Evolutionary conservation across 2,329 filamentous ascomycete species (phyloP), one percentile per base, ranked within the genome.

Genomic region (Diaporthe ilicicola): DNA sequence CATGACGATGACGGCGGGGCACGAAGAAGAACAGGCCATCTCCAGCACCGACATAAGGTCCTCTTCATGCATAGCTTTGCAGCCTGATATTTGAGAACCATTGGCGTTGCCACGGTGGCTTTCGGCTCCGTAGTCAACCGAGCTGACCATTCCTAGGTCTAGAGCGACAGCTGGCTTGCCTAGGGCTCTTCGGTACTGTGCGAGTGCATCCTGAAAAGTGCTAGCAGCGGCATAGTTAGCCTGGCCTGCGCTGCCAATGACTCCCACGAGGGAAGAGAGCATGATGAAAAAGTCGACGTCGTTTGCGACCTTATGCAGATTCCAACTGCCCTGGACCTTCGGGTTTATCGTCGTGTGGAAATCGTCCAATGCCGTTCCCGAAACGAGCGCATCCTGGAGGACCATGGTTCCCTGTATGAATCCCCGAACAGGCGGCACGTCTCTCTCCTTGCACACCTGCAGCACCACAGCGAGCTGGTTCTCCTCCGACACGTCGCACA

Each of bases 321-420:
- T 68, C 53, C 50, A 50, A 3, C 2, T 50, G 34, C n/a, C 56
- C 13, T 19, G 7, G 9, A 61, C 56, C 39, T 61, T 61, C 4
- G 56, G 56, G 44, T 76, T 22, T 24, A 17, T 37, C 4, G 44
- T 17, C 4, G 46, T 29, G 3, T n/a, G 17, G 27, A 44, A 66
- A 7, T 51, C 22, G 4, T 24, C n/a, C 2, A 50, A 4, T 19
- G 44, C 13, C 61, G 29, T 66, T 15, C 37, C n/a, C 19, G 24
- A 12, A 29, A 66, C 22, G 19, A 51, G n/a, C n/a, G 15, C 19
- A 22, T 66, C 62, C 24, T 34, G 62, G 9, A 53, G 46, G 10
- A 86, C 83, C 84, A 86, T 85, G 29, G 85, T 80, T 7, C 79
- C 78, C 71, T 86, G 84, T 4, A 87, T 76, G 9, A 86, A 75